These are phyloP conservation scores for Aspergillus homomorphus DNA, from an alignment of 495 filamentous ascomycete species.

Conservation along the genomic window DNA sequence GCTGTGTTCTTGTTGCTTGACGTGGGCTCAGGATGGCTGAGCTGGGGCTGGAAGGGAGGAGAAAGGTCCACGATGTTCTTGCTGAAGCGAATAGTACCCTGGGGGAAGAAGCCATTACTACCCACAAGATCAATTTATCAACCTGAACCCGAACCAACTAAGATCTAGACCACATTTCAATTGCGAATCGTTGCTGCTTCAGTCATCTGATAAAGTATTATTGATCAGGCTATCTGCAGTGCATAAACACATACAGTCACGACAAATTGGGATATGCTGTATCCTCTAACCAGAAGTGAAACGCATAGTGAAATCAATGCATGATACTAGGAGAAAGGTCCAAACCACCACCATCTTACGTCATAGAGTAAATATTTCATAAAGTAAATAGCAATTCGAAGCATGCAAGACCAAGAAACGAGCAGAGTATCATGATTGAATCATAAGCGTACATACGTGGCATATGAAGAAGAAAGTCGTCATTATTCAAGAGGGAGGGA, in stretches of 20 bases:
- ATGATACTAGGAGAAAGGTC: not conserved
- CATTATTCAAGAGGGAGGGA: not conserved
- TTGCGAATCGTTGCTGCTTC: too few species aligned
- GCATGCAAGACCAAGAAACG: constrained; percentile 8
- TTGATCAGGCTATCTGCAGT: too few species aligned
- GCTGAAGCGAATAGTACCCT: too few species aligned
- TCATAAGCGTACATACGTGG: not conserved
- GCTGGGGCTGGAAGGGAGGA: too few species aligned
- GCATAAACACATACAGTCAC: not conserved
- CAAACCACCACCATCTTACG: not conserved
- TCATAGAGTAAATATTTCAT: not conserved
- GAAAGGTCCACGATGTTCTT: too few species aligned
- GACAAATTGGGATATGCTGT: not conserved
- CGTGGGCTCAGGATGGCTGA: too few species aligned
- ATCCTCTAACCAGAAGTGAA: constrained; percentile 1
- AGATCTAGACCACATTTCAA: too few species aligned
- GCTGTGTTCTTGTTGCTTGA: too few species aligned
- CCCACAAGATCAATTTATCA: too few species aligned
- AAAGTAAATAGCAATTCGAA: not conserved
- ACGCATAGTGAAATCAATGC: not conserved
- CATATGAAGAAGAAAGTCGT: not conserved
- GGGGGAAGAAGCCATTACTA: too few species aligned
- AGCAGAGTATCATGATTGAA: not conserved
- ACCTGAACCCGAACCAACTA: too few species aligned
- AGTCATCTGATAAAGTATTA: too few species aligned